Conservation (phyloP, 768 basidiomycete species). For the Auriscalpium microsporum region DNA sequence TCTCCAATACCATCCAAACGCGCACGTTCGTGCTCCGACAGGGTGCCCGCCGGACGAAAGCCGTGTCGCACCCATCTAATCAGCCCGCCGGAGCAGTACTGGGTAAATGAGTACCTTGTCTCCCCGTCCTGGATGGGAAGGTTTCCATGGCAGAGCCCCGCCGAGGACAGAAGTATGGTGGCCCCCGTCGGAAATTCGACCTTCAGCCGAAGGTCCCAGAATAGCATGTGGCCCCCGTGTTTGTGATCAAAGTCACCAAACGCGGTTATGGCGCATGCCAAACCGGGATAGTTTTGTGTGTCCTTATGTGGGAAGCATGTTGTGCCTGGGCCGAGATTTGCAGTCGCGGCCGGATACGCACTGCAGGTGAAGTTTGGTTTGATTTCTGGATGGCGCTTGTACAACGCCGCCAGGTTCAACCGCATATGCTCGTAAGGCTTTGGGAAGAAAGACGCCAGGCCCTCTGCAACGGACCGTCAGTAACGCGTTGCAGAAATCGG, state of each 20-base stretch:
- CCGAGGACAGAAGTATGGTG: slow-evolving; percentile 13
- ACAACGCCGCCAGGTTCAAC: too few species aligned
- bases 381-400: neutral
- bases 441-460: too few species aligned
- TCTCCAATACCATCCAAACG: too few species aligned
- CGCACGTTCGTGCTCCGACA: too few species aligned
- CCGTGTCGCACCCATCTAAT: neutral
- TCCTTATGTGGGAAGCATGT: slow-evolving; percentile 8
- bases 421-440: too few species aligned
- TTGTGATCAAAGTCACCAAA: slow-evolving; percentile 9
- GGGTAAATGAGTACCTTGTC: slow-evolving; percentile 2
- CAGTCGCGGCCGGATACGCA: slow-evolving; percentile 8
- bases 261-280: slow-evolving; percentile 11
- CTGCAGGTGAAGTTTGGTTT: slow-evolving; percentile 5
- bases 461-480: too few species aligned
- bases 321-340: slow-evolving; percentile 11
- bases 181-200: slow-evolving; percentile 14
- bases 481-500: too few species aligned
- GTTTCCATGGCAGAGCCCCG: slow-evolving; percentile 13
- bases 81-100: slow-evolving; percentile 4
- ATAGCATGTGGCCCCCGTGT: slow-evolving; percentile 12
- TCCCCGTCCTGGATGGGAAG: slow-evolving; percentile 5
- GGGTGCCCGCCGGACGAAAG: too few species aligned
- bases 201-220: slow-evolving; percentile 12
- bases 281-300: slow-evolving; percentile 2